A percentile compares a stretch with the other conserved stretches of the same genome.
phyloP scores from a whole-genome alignment of 1,139 yeast species.

The Kurtzmaniella natalensis region DNA sequence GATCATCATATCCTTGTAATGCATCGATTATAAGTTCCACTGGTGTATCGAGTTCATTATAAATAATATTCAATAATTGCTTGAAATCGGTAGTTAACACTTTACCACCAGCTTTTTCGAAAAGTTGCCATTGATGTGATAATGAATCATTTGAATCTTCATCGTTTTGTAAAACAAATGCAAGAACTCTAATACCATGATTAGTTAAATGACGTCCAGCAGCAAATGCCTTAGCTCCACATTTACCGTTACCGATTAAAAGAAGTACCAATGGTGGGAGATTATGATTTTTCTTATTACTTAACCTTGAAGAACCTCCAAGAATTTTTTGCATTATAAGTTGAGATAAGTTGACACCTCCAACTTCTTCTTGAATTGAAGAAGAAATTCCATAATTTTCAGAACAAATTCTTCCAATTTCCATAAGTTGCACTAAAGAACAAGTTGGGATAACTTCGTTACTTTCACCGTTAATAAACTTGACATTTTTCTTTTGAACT shows the following conservation, averaged over 20 bases:
- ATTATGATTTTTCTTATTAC: constrained; percentile 57
- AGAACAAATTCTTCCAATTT: constrained; percentile 60
- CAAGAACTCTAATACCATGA: constrained; percentile 67
- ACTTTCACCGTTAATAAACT: constrained; percentile 6
- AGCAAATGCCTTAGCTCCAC: constrained; percentile 75
- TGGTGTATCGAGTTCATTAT: constrained; percentile 59
- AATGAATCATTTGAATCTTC: constrained; percentile 29
- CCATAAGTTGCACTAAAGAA: constrained; percentile 79
- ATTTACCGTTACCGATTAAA: constrained; percentile 66
- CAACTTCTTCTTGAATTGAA: constrained; percentile 56
- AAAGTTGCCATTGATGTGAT: constrained; percentile 46
- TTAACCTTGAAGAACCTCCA: constrained; percentile 65
- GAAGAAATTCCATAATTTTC: constrained; percentile 52
- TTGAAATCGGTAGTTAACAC: constrained; percentile 30
- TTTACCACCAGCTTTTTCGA: constrained; percentile 47
- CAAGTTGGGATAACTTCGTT: constrained; percentile 51
- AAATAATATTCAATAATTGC: constrained; percentile 27
- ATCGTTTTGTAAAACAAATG: constrained; percentile 42
- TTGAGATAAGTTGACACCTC: constrained; percentile 64
- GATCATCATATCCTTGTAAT: constrained; percentile 77
- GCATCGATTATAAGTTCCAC: constrained; percentile 78
- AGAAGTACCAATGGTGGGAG: constrained; percentile 74
- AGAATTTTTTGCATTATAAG: constrained; percentile 53
- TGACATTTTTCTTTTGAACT: constrained; percentile 2
- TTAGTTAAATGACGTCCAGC: constrained; percentile 77